These are phyloP conservation scores for Euphorbia pulcherrima DNA, from an alignment of 345 rosid genomes.

Conservation along the genomic window DNA sequence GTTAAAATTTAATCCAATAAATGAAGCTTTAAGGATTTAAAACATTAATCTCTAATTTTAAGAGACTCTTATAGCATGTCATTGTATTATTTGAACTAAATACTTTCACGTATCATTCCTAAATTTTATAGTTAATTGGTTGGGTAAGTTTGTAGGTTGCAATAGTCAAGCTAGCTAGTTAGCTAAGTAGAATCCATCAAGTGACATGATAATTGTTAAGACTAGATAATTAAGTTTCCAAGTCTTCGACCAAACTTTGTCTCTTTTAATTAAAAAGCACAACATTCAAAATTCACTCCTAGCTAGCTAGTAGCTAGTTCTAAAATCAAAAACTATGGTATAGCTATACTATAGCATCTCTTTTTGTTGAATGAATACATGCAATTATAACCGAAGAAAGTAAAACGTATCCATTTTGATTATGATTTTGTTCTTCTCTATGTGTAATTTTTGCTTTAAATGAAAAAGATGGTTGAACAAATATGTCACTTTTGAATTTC, in stretches of 20 bases:
- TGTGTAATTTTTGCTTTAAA: background rate
- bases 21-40: too few relatives aligned
- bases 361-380: background rate
- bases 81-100: too few relatives aligned
- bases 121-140: too few relatives aligned
- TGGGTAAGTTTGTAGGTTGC: background rate
- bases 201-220: background rate
- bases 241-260: conserved; percentile 4
- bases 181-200: background rate
- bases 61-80: too few relatives aligned
- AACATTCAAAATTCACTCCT: background rate
- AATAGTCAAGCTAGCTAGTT: background rate
- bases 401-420: conserved; percentile 6
- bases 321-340: background rate
- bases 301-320: background rate
- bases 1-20: too few relatives aligned
- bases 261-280: background rate
- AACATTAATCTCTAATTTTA: too few relatives aligned
- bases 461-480: conserved; percentile 15
- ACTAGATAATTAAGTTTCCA: background rate
- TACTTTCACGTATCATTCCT: too few relatives aligned
- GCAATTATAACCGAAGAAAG: background rate
- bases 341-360: background rate
- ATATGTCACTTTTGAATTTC: conserved; percentile 8
- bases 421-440: background rate